Percentiles rank a stretch among this genome's conserved stretches.
These are phyloP conservation scores for Podospora tetraspora DNA, from an alignment of 495 filamentous ascomycete genomes.

Conservation along the genomic window DNA sequence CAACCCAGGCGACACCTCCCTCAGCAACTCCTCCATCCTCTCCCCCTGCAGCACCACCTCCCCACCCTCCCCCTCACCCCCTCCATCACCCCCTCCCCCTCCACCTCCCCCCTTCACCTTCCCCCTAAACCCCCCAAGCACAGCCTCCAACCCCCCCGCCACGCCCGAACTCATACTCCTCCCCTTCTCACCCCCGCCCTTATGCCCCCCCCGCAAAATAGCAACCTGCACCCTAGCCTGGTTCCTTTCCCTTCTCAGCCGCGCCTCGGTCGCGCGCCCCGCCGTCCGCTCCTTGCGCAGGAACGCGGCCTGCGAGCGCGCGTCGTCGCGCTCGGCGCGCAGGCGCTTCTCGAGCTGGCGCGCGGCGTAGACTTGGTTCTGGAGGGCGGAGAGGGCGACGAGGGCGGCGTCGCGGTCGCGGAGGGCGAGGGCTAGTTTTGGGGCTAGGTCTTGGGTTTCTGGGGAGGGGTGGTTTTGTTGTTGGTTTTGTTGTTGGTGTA, in stretches of 20 bases:
- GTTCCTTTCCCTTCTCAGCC: conserved; percentile 28
- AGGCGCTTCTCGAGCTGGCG: conserved; percentile 24
- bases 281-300: conserved; percentile 12
- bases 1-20: not conserved
- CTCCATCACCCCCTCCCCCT: too few relatives aligned
- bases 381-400: conserved; percentile 19
- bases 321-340: conserved; percentile 26
- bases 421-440: conserved; percentile 5
- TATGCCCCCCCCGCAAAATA: not conserved
- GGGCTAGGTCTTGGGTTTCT: not conserved
- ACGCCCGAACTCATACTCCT: not conserved
- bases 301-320: conserved; percentile 15
- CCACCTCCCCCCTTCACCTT: not conserved
- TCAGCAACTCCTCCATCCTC: not conserved
- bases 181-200: not conserved
- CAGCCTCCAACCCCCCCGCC: not conserved
- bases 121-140: not conserved
- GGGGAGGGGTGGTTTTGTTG: not conserved
- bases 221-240: conserved; percentile 16
- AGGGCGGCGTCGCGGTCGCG: conserved; percentile 22
- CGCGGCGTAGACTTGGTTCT: conserved; percentile 29
- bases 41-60: not conserved
- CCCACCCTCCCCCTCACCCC: not conserved
- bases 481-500: not conserved
- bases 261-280: conserved; percentile 9